A percentile compares a stretch with the other conserved stretches of the same genome.
phyloP scores from a whole-genome alignment of 2,329 filamentous ascomycete species.

The Lachnellula subtilissima region DNA sequence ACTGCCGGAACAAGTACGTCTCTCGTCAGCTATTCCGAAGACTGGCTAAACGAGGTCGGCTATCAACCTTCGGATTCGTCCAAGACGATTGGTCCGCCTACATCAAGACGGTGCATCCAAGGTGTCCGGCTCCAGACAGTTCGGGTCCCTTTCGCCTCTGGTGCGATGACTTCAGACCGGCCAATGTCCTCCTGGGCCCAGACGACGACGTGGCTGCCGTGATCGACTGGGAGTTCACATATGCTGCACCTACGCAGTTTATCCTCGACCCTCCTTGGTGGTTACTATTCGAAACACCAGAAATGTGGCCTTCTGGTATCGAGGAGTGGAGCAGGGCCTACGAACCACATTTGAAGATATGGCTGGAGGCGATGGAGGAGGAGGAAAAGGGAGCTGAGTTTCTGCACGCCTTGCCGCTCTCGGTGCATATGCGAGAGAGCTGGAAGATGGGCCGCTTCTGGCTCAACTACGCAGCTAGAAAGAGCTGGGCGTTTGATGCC shows the following conservation, averaged over 20 bases:
- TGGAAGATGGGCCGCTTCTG: neutral
- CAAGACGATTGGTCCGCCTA: constrained; percentile 30
- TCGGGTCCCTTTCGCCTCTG: constrained; percentile 27
- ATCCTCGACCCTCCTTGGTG: constrained; percentile 34
- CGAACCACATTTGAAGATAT: neutral
- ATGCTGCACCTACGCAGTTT: neutral
- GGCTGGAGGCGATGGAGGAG: neutral
- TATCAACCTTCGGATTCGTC: constrained; percentile 8
- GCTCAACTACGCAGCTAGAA: neutral
- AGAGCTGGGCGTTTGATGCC: neutral
- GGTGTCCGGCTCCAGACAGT: constrained; percentile 11
- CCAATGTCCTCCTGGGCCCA: constrained; percentile 31
- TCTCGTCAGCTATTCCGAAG: constrained; percentile 38
- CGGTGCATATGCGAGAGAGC: neutral
- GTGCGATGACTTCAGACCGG: constrained; percentile 32
- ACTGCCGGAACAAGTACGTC: constrained; percentile 39
- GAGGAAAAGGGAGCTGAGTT: neutral
- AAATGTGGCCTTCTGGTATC: constrained; percentile 31
- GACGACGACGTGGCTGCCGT: constrained; percentile 13
- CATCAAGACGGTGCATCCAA: constrained; percentile 1
- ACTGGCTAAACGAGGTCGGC: constrained; percentile 22
- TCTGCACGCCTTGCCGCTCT: neutral
- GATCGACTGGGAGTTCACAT: neutral
- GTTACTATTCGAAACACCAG: constrained; percentile 24
- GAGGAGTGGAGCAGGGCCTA: neutral